These are phyloP conservation scores for Diaporthe eres DNA, from an alignment of 2,329 filamentous ascomycete genomes.

Conservation along the genomic window DNA sequence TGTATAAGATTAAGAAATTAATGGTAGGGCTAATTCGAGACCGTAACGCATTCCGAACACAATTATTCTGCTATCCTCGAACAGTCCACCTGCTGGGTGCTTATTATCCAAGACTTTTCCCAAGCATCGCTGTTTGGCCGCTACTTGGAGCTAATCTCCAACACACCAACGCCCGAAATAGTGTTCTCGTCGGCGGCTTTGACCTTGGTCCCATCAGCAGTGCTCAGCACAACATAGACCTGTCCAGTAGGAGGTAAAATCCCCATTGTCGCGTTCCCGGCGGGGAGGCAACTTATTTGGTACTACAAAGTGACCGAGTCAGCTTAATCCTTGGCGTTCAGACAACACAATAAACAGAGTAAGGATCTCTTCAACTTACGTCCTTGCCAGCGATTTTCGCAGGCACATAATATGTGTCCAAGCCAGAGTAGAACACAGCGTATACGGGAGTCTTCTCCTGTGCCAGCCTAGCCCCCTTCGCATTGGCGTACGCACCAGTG, in stretches of 20 bases:
- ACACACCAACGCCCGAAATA: conserved; percentile 54
- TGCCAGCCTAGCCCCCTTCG: conserved; percentile 38
- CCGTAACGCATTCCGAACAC: neutral
- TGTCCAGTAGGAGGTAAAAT: conserved; percentile 50
- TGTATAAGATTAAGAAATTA: no score
- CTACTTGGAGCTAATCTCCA: conserved; percentile 47
- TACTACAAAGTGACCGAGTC: conserved; percentile 15
- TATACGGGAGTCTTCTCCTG: conserved; percentile 42
- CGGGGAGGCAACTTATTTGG: conserved; percentile 43
- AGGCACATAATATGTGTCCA: conserved; percentile 47
- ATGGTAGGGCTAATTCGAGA: neutral
- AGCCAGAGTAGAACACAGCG: conserved; percentile 47
- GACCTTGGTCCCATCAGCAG: conserved; percentile 50
- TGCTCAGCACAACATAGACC: conserved; percentile 56
- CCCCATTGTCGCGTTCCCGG: neutral
- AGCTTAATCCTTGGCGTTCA: neutral
- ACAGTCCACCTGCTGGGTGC: neutral
- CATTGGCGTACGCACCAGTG: conserved; percentile 44
- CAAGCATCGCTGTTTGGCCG: neutral
- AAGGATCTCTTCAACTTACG: conserved; percentile 23
- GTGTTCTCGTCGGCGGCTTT: conserved; percentile 54
- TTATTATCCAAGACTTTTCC: neutral
- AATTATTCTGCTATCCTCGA: neutral
- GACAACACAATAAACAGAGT: no score
- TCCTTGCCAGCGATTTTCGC: conserved; percentile 38